Evolutionary conservation across 441 rosid genomes (phyloP), one percentile per base, ranked within the genome.

Genomic region (Sinapis alba): DNA sequence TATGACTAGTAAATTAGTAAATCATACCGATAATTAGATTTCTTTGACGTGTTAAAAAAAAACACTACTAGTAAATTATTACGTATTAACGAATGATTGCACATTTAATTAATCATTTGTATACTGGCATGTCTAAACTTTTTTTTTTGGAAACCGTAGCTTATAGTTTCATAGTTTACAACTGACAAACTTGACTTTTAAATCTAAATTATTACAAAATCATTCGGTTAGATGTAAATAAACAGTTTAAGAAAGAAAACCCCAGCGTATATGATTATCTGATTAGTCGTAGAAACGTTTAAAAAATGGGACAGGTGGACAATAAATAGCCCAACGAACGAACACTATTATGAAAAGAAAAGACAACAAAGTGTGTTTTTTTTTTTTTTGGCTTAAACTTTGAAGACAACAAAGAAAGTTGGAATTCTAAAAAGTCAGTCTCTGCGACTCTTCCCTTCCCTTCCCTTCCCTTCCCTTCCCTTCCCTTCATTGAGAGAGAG

Each of bases 361-460:
- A 34, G 13, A 13, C 12, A 26, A n/a, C 47, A 38, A 13, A 41
- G n/a, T n/a, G n/a, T n/a, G n/a, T n/a, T n/a, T n/a, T n/a, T n/a
- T n/a, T n/a, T n/a, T n/a, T n/a, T n/a, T n/a, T n/a, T n/a, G n/a
- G n/a, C n/a, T n/a, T n/a, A n/a, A n/a, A n/a, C n/a, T n/a, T n/a
- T n/a, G n/a, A n/a, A n/a, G n/a, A n/a, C n/a, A n/a, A n/a, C n/a
- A 7, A 41, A 41, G 18, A 7, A 71, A 4, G 63, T 62, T 41
- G 66, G 66, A 76, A 62, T 27, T 41, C 13, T 5, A 15, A 43
- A 43, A 63, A 70, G 75, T 43, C 54, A 69, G 54, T 41, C 51
- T 19, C 69, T 51, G 56, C 24, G 78, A 74, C 73, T 75, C 69
- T 62, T 75, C 4, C 56, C 54, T 15, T 45, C 27, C 13, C n/a